Conservation (phyloP, 2,329 filamentous ascomycete species). For the Cladosporium sp. region DNA sequence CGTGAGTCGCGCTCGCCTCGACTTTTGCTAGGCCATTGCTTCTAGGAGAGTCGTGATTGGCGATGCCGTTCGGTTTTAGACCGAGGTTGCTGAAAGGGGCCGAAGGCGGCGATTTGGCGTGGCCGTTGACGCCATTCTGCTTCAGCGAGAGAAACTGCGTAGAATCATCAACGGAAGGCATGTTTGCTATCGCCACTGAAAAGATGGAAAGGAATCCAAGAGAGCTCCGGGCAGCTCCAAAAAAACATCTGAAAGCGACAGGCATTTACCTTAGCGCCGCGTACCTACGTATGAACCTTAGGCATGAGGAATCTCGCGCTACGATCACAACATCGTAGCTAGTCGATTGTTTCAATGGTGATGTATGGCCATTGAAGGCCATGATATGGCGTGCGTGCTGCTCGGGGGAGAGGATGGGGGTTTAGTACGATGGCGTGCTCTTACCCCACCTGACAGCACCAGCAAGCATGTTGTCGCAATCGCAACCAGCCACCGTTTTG, state of each 20-base stretch:
- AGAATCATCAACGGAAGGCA: slow-evolving; percentile 7
- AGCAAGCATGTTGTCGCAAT: slow-evolving; percentile 2
- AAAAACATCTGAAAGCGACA: neutral
- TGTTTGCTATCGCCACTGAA: neutral
- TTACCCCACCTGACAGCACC: neutral
- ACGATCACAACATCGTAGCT: slow-evolving; percentile 4
- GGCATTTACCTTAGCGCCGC: neutral
- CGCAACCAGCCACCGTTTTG: too few species aligned
- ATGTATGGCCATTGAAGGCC: neutral
- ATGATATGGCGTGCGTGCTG: slow-evolving; percentile 3
- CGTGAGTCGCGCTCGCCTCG: neutral
- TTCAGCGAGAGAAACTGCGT: slow-evolving; percentile 10
- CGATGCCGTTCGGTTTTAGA: neutral
- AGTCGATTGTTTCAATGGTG: neutral
- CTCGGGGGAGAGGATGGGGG: neutral
- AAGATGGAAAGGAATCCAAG: neutral
- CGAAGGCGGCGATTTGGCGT: neutral
- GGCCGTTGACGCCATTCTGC: neutral
- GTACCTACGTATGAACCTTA: neutral
- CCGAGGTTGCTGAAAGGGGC: slow-evolving; percentile 6
- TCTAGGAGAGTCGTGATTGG: neutral
- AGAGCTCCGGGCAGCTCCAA: neutral
- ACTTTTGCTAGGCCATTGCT: slow-evolving; percentile 1
- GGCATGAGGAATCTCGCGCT: slow-evolving; percentile 3
- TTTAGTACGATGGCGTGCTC: slow-evolving; percentile 6